Evolutionary conservation across 108 stramenopile genomes (phyloP), one percentile per base, ranked within the genome.

Genomic region (Seminavis robusta): DNA sequence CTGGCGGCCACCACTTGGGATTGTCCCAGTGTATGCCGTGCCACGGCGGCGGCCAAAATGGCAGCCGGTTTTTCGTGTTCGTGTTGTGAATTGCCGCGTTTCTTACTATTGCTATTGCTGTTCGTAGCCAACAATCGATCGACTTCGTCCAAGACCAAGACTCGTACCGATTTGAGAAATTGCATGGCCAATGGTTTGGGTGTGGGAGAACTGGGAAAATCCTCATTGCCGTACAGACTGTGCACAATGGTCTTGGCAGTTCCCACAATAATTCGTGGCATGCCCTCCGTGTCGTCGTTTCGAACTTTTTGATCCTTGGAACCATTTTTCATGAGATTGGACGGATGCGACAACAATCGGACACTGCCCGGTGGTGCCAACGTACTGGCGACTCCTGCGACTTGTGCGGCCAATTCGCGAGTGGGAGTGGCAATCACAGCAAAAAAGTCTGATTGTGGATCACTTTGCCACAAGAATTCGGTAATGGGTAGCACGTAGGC

Each of bases 321-420:
- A 17, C 37, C 61, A 29, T 52, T 56, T 32, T 52, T 47, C 82
- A 86, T 71, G 21, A 94, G 65, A 63, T 90, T 73, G 45, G 76
- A 84, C 2, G 92, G 86, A 52, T 65, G 61, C 0, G 84, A 67
- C n/a, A 94, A 63, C 24, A 94, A 52, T 25, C 80, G 80, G 4
- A 94, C 92, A 47, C 75, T 82, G 6, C 92, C 92, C n/a, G 80
- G 81, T 24, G 92, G 92, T n/a, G 88, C 86, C 56, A 94, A 65
- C 9, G 71, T 80, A 0, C 74, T 56, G 11, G 92, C 92, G 45
- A 90, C 69, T 33, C 88, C 88, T 1, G 89, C 88, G 4, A 94
- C 88, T 73, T 98, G 98, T 10, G 91, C 79, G 1, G 94, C 98
- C 47, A 98, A 65, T 61, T 98, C 98, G 24, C 95, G 63, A 8